These are phyloP conservation scores for Colletotrichum shisoi DNA, from an alignment of 2,329 filamentous ascomycete genomes.

Conservation along the genomic window DNA sequence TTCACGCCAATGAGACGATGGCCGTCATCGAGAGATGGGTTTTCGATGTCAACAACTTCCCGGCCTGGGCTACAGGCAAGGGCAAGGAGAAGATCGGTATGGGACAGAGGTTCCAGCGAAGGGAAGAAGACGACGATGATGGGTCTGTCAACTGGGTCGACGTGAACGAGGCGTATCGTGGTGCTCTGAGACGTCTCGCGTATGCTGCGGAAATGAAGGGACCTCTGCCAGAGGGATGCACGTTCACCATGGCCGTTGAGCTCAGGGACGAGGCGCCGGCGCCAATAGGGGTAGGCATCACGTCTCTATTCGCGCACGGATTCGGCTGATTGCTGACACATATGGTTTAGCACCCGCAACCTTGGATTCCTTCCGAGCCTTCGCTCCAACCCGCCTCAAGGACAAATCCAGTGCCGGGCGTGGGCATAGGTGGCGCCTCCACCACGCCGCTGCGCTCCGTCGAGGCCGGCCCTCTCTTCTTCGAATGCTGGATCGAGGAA, in stretches of 20 bases:
- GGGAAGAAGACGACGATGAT: slow-evolving; percentile 42
- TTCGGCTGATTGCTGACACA: slow-evolving; percentile 22
- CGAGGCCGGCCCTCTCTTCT: slow-evolving; percentile 66
- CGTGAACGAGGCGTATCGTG: slow-evolving; percentile 76
- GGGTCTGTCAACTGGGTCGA: slow-evolving; percentile 61
- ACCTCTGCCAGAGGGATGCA: slow-evolving; percentile 69
- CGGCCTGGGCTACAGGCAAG: slow-evolving; percentile 48
- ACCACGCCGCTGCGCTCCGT: slow-evolving; percentile 63
- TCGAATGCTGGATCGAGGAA: slow-evolving; percentile 73
- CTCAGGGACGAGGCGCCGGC: slow-evolving; percentile 67
- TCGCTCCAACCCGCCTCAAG: slow-evolving; percentile 54
- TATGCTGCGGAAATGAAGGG: slow-evolving; percentile 66
- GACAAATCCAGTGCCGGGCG: slow-evolving; percentile 44
- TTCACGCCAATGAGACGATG: slow-evolving; percentile 52
- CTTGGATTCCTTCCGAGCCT: slow-evolving; percentile 66
- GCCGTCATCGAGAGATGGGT: slow-evolving; percentile 68
- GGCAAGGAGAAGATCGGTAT: slow-evolving; percentile 42
- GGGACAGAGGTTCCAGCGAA: slow-evolving; percentile 40
- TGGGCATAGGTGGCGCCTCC: slow-evolving; percentile 49
- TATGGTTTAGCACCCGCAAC: slow-evolving; percentile 61
- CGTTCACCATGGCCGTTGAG: slow-evolving; percentile 80
- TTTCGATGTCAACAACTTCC: slow-evolving; percentile 65
- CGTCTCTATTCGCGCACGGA: background rate
- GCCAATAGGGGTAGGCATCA: slow-evolving; percentile 64
- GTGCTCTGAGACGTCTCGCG: slow-evolving; percentile 68